These are phyloP conservation scores for Colletotrichum sp. DNA, from an alignment of 2,329 filamentous ascomycete species.

Conservation along the genomic window DNA sequence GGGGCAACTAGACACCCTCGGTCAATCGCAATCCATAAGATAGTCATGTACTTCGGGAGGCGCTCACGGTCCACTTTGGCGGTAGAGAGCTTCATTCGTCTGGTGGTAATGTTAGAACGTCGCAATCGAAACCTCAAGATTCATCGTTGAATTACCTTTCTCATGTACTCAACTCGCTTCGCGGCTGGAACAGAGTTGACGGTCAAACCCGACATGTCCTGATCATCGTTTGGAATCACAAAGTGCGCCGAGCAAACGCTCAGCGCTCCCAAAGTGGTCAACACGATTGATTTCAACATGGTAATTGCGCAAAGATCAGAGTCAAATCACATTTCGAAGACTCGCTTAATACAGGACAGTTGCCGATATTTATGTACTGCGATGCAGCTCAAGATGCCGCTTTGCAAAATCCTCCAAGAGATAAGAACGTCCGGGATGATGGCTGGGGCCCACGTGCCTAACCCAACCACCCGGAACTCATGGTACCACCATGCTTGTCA, in stretches of 20 bases:
- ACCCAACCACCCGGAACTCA: not conserved
- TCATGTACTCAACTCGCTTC: slow-evolving; percentile 10
- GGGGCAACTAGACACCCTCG: slow-evolving; percentile 40
- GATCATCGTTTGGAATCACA: slow-evolving; percentile 9
- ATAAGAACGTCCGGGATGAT: not conserved
- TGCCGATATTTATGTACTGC: not conserved
- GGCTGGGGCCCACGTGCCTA: not conserved
- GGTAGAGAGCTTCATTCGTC: slow-evolving; percentile 4
- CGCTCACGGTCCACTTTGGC: slow-evolving; percentile 10
- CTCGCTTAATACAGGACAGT: not conserved
- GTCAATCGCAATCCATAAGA: not conserved
- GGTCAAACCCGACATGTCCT: slow-evolving; percentile 9
- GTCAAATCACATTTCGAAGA: not conserved
- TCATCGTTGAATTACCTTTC: not conserved
- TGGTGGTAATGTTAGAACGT: fast-evolving
- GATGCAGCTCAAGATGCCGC: not conserved
- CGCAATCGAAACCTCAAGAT: fast-evolving
- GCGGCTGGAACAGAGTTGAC: slow-evolving; percentile 5
- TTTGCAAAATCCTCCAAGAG: not conserved
- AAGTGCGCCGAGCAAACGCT: not conserved
- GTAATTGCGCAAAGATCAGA: not conserved
- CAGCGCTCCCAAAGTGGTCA: not conserved
- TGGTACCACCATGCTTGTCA: not conserved
- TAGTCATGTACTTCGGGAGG: not conserved
- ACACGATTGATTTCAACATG: not conserved